These are phyloP conservation scores for Endoconidiophora polonica DNA, from an alignment of 2,329 filamentous ascomycete genomes.

Conservation along the genomic window DNA sequence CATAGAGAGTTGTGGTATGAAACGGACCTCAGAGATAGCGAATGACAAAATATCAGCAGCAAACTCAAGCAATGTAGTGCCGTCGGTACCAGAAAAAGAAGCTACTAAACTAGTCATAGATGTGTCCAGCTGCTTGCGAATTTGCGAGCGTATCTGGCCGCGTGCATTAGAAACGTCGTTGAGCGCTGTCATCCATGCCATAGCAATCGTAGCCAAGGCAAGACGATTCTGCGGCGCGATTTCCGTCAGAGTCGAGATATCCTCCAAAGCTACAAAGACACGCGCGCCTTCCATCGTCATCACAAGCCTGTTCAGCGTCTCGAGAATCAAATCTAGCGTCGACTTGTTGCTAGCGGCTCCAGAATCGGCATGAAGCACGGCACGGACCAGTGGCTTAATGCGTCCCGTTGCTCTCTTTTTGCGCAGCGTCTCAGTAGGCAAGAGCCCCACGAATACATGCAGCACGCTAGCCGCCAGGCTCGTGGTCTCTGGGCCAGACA, in stretches of 20 bases:
- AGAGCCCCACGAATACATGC: constrained; percentile 41
- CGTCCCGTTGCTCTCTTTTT: constrained; percentile 33
- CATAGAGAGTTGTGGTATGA: background rate
- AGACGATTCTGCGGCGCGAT: constrained; percentile 36
- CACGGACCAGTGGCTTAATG: constrained; percentile 35
- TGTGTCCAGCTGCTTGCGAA: constrained; percentile 28
- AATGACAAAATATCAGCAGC: constrained; percentile 35
- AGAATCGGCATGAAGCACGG: constrained; percentile 26
- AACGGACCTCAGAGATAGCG: constrained; percentile 30
- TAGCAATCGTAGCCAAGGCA: constrained; percentile 37
- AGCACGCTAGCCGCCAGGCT: constrained; percentile 46
- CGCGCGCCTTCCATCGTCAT: constrained; percentile 33
- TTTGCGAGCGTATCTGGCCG: background rate
- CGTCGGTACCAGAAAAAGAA: constrained; percentile 42
- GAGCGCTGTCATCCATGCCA: constrained; percentile 38
- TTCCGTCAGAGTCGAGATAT: constrained; percentile 39
- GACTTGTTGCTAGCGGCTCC: background rate
- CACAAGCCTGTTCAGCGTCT: constrained; percentile 40
- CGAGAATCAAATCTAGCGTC: constrained; percentile 35
- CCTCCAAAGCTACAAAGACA: constrained; percentile 30
- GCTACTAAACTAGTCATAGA: constrained; percentile 32
- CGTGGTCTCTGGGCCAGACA: constrained; percentile 33
- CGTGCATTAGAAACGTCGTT: constrained; percentile 10
- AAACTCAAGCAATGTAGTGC: constrained; percentile 41
- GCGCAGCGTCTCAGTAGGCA: constrained; percentile 31